These are phyloP conservation scores for Xylariales sp. DNA, from an alignment of 2,329 filamentous ascomycete genomes.

Conservation along the genomic window DNA sequence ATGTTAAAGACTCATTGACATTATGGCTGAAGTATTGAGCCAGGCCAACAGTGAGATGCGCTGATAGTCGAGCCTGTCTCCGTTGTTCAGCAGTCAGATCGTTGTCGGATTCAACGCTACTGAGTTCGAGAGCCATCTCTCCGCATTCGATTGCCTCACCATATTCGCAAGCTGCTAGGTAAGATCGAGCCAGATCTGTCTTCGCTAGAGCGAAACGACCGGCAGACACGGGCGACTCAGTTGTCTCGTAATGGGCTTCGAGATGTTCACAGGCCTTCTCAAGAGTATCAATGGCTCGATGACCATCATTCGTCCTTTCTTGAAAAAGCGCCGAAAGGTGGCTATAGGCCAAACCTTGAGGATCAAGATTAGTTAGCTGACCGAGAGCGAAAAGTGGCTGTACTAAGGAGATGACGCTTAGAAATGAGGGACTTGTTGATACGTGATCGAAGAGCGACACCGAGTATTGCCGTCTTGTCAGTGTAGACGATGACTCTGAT, in stretches of 20 bases:
- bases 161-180: slow-evolving; percentile 65
- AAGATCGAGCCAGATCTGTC: slow-evolving; percentile 79
- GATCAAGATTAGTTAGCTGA: slow-evolving; percentile 69
- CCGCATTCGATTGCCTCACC: slow-evolving; percentile 71
- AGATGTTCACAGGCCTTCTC: slow-evolving; percentile 62
- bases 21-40: slow-evolving; percentile 69
- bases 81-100: slow-evolving; percentile 62
- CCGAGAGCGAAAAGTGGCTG: slow-evolving; percentile 85
- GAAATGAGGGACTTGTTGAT: slow-evolving; percentile 48
- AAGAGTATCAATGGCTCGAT: slow-evolving; percentile 59
- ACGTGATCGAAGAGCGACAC: slow-evolving; percentile 80
- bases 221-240: slow-evolving; percentile 70
- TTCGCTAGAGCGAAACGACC: slow-evolving; percentile 77
- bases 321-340: slow-evolving; percentile 78
- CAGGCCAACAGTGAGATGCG: slow-evolving; percentile 79
- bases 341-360: slow-evolving; percentile 64
- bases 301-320: slow-evolving; percentile 70
- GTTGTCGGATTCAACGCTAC: slow-evolving; percentile 63
- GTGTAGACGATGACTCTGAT: slow-evolving; percentile 67
- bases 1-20: slow-evolving; percentile 65
- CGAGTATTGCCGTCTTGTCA: slow-evolving; percentile 75
- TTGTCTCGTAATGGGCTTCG: slow-evolving; percentile 79
- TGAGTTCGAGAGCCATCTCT: slow-evolving; percentile 74
- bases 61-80: slow-evolving; percentile 70
- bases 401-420: slow-evolving; percentile 60